These are phyloP conservation scores for Crithidia sp. DNA, from an alignment of 208 protist species.

Conservation along the genomic window DNA sequence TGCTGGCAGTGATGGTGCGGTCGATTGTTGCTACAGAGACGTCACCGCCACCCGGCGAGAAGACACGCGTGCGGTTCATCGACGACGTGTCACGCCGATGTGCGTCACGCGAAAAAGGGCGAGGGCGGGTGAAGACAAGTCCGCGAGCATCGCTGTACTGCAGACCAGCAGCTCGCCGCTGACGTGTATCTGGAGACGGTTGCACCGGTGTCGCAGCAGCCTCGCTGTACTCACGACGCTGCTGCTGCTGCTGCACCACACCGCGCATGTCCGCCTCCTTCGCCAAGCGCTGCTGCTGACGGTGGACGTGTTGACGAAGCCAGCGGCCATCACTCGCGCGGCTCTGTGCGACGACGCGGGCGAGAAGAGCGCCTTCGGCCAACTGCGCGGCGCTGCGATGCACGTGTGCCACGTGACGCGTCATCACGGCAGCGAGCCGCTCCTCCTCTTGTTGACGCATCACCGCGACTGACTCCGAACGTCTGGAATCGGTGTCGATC, in stretches of 20 bases:
- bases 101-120: background rate
- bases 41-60: background rate
- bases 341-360: constrained; percentile 1
- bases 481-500: too few relatives aligned
- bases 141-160: constrained; percentile 16
- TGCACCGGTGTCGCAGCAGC: background rate
- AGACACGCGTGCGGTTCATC: background rate
- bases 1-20: background rate
- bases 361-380: constrained; percentile 19
- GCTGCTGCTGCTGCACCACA: background rate
- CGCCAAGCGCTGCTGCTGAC: constrained; percentile 13
- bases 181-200: background rate
- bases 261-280: constrained; percentile 10
- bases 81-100: background rate
- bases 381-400: constrained; percentile 4
- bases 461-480: background rate
- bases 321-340: constrained; percentile 1
- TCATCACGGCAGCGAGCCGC: constrained; percentile 1
- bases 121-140: constrained; percentile 12
- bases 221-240: background rate
- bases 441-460: background rate
- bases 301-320: constrained; percentile 12
- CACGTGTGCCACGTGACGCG: constrained; percentile 8
- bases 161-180: background rate
- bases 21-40: background rate